Base-by-base conservation (phyloP, 805 yeast species). In the Kodamaea kaohsiungensis region DNA sequence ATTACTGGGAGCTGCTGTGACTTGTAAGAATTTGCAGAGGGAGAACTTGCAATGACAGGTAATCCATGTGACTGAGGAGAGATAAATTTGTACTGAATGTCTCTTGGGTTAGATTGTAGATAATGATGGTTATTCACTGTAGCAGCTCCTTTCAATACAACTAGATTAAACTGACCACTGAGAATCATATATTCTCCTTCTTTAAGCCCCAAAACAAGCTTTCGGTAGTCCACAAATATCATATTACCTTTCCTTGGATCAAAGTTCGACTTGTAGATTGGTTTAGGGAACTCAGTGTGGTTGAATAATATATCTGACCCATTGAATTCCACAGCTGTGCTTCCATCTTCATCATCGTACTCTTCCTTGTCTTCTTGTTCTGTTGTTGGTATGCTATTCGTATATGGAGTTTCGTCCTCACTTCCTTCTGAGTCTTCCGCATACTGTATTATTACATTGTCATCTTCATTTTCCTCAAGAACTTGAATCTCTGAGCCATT, bases 51-150 rank as follows among this genome's bases (percentile, higher is more conserved):
- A 9, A 52, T 47, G 12, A 48, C 43, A 30, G 54, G 50, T 4
- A 52, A 38, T 2, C 54, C 54, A 5, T 47, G 51, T 2, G 51
- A 47, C 7, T 47, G 51, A n/a, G 54, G 54, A 13, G 51, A 43
- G 12, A 47, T 46, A 6, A 51, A 33, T 6, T 47, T 40, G 33
- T 37, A 52, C 17, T 30, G 33, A 7, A 16, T 3, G 3, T 35
- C 37, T 19, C 30, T 16, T 12, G 42, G 9, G 7, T 8, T 38
- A 12, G 49, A 17, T 13, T 40, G 33, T 9, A 52, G 37, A 12
- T 12, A 19, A 18, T 52, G 38, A 33, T 33, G 42, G 43, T 46
- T 48, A 37, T 52, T 52, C 6, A 52, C 30, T 16, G 18, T 16
- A 6, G 39, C 43, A 10, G 48, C 37, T 10, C 54, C 54, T 35